These are phyloP conservation scores for Calycina marina DNA, from an alignment of 2,329 filamentous ascomycete species.

Conservation along the genomic window DNA sequence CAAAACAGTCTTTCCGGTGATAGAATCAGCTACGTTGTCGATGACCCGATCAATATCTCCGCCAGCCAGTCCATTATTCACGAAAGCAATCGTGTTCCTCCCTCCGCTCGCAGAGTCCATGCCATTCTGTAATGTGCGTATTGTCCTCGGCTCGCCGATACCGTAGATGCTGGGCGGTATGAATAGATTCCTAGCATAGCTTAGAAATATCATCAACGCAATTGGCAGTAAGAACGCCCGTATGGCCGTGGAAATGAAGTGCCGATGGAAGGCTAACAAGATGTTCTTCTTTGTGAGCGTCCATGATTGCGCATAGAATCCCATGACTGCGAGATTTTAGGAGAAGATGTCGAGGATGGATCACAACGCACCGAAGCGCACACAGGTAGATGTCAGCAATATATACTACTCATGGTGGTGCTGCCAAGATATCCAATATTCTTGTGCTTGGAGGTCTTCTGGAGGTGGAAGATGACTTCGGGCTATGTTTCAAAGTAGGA, in stretches of 20 bases:
- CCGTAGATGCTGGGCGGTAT: conserved; percentile 64
- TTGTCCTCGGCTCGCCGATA: conserved; percentile 43
- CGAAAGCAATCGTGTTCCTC: conserved; percentile 58
- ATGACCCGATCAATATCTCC: conserved; percentile 64
- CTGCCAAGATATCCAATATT: too few species aligned
- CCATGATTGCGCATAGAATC: conserved; percentile 40
- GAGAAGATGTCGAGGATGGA: neutral
- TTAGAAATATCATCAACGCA: conserved; percentile 42
- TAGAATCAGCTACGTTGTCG: conserved; percentile 40
- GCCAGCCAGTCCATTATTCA: conserved; percentile 56
- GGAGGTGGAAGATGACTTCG: too few species aligned
- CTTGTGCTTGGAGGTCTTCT: too few species aligned
- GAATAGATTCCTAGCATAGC: conserved; percentile 70
- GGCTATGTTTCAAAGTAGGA: too few species aligned
- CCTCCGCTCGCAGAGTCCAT: conserved; percentile 41
- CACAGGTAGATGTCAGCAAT: too few species aligned
- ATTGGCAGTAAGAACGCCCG: conserved; percentile 47
- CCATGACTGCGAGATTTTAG: conserved; percentile 27
- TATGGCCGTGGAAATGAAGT: conserved; percentile 34
- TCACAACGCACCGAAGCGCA: too few species aligned
- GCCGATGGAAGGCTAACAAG: conserved; percentile 40
- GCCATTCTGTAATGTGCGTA: conserved; percentile 51
- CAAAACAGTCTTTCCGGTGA: conserved; percentile 41
- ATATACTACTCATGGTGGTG: too few species aligned
- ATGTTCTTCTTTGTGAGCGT: conserved; percentile 49